Base-by-base conservation (phyloP, 371 early-diverging fungal species). In the Saksenaea vasiformis region DNA sequence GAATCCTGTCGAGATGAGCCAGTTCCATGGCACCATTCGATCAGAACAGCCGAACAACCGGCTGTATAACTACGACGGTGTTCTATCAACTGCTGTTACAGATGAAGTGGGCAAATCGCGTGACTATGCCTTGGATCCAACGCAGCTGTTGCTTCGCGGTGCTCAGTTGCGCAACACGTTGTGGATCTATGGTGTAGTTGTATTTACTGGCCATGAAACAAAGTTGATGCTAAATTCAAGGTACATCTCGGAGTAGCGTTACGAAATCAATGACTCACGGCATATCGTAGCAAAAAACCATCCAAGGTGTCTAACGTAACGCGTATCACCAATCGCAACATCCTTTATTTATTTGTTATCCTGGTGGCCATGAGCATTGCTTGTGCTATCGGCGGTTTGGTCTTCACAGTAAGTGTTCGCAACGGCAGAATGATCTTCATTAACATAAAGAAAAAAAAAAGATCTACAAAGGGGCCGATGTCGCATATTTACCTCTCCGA, bases 131-230 rank as follows among this genome's bases (percentile, higher is more conserved):
- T 72, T 95, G 28, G 93, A 92, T 60, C 95, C 95, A 10, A 86
- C 85, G 1, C 95, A 94, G 71, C 61, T 95, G 9, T 76, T 95
- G 24, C 79, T 94, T 35, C 81, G 95, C 71, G 94, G 95, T 24
- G 93, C 95, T 24, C 86, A 87, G 63, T 75, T 95, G 34, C 83
- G 93, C 55, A 95, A 95, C 68, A 94, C 94, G 1, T 69, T 71
- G 54, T 95, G 95, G 95, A 81, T 94, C 39, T 94, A 93, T 71
- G 94, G 90, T 39, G 76, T 92, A 39, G 93, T 91, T 9, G 83
- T 94, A 28, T 93, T 92, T 62, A 95, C 95, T 3, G 95, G 95
- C 27, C 94, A 95, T 73, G 95, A 95, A 61, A 91, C 93, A 10
- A 95, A 95, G 71, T 77, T 95, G 24, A 92, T 94, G 93, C 72